Percentiles rank a stretch among this genome's conserved stretches.
Evolutionary conservation across 2,329 filamentous ascomycete species (phyloP).

Genomic region (Phaeophleospora eucalypticola): DNA sequence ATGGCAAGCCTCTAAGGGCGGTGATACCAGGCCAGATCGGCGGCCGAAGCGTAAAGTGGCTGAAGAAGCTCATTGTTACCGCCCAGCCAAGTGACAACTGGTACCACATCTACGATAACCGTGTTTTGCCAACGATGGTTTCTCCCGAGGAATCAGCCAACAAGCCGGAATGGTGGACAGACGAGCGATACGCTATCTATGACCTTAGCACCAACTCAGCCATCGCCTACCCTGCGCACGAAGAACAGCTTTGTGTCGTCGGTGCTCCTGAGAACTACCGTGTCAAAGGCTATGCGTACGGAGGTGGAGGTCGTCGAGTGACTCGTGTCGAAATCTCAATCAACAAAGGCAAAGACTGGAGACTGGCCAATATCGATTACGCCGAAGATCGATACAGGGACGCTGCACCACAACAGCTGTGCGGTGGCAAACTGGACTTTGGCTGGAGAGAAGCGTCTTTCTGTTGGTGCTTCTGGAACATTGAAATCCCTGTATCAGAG

Average conservation of each 20-base stretch:
- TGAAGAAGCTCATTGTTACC: slow-evolving; percentile 76
- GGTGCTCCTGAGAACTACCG: slow-evolving; percentile 55
- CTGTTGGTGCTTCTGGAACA: slow-evolving; percentile 89
- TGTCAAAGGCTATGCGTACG: slow-evolving; percentile 79
- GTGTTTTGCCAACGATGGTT: slow-evolving; percentile 81
- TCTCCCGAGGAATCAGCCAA: slow-evolving; percentile 74
- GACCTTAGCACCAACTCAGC: slow-evolving; percentile 86
- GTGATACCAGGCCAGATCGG: slow-evolving; percentile 90
- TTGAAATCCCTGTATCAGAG: slow-evolving; percentile 61
- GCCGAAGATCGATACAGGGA: slow-evolving; percentile 80
- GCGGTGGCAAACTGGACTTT: slow-evolving; percentile 74
- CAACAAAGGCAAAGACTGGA: slow-evolving; percentile 78
- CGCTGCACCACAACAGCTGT: slow-evolving; percentile 60
- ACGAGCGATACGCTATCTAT: slow-evolving; percentile 89
- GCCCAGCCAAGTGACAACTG: slow-evolving; percentile 80
- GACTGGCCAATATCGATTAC: slow-evolving; percentile 71
- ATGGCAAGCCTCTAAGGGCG: slow-evolving; percentile 76
- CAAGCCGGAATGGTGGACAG: slow-evolving; percentile 73
- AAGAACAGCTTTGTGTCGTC: slow-evolving; percentile 59
- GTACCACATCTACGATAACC: slow-evolving; percentile 94
- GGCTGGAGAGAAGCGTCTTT: slow-evolving; percentile 76
- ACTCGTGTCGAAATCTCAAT: slow-evolving; percentile 79
- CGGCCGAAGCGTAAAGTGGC: slow-evolving; percentile 88
- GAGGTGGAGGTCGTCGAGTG: slow-evolving; percentile 78
- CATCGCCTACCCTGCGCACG: slow-evolving; percentile 72